Percentiles rank a stretch among this genome's conserved stretches.
Evolutionary conservation across 169 alveolate genomes (phyloP).

Genomic region (Plasmodium falciparum): DNA sequence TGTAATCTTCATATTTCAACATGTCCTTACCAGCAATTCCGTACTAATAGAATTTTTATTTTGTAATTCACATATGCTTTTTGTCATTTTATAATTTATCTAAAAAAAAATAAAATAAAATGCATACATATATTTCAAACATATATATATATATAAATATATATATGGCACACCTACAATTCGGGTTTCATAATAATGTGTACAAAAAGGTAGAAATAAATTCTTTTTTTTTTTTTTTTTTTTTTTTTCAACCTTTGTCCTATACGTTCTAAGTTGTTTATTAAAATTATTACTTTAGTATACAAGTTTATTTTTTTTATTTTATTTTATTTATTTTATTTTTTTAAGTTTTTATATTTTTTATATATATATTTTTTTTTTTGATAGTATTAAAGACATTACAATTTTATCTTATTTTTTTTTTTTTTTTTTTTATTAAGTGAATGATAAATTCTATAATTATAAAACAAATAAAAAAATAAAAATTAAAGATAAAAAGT

Average conservation of each 20-base stretch:
- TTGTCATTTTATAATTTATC: constrained; percentile 25
- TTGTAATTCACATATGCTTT: constrained; percentile 22
- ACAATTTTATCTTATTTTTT: no score
- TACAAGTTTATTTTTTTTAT: no score
- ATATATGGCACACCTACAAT: neutral
- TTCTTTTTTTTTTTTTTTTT: constrained; percentile 21
- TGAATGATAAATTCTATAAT: no score
- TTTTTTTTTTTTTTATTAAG: no score
- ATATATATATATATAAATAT: neutral
- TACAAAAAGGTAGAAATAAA: neutral
- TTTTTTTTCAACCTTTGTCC: constrained; percentile 49
- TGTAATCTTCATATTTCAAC: neutral
- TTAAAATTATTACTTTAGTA: no score
- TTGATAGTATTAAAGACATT: no score
- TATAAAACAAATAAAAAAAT: no score
- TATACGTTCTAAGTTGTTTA: no score
- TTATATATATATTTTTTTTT: no score
- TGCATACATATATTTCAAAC: neutral
- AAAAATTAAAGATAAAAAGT: no score
- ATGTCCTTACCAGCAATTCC: constrained; percentile 31
- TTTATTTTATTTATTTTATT: no score
- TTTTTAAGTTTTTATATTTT: no score
- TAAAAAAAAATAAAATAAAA: constrained; percentile 9
- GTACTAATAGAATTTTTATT: constrained; percentile 18
- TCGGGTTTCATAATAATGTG: neutral